A percentile compares a stretch with the other conserved stretches of the same genome.
Conservation (phyloP, 148 eudicot species). For the Diospyros kaki region DNA sequence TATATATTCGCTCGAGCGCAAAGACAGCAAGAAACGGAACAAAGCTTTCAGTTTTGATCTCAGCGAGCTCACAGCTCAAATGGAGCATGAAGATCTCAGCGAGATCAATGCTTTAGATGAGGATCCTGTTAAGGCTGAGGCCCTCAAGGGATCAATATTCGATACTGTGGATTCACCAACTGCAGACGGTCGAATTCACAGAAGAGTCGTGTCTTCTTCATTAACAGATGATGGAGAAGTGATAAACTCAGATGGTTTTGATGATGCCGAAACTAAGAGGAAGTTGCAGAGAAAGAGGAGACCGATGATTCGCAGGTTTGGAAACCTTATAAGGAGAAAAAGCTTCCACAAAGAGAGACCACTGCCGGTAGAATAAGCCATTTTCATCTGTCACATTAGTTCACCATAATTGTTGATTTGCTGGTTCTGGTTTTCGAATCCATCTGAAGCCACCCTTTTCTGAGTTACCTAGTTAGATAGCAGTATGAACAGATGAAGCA, state of each 20-base stretch:
- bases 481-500: no score
- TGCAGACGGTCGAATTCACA: constrained; percentile 22
- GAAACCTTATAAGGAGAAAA: constrained; percentile 48
- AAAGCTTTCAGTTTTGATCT: constrained; percentile 45
- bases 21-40: constrained; percentile 16
- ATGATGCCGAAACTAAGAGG: constrained; percentile 16
- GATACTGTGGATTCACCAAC: constrained; percentile 43
- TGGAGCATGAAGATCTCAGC: constrained; percentile 11
- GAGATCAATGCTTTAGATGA: constrained; percentile 29
- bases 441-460: no score
- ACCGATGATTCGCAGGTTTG: constrained; percentile 47
- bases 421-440: no score
- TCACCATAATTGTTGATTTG: no score
- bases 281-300: constrained; percentile 33
- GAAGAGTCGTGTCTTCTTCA: constrained; percentile 5
- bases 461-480: no score
- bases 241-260: no score
- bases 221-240: not conserved
- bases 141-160: constrained; percentile 65
- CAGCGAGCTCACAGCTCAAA: constrained; percentile 25
- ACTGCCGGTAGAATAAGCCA: not conserved
- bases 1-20: constrained; percentile 16
- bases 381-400: no score
- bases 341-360: not conserved
- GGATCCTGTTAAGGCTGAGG: constrained; percentile 49